Evolutionary conservation across 208 protist genomes (phyloP).

Genomic region (Trypanosoma congolense): DNA sequence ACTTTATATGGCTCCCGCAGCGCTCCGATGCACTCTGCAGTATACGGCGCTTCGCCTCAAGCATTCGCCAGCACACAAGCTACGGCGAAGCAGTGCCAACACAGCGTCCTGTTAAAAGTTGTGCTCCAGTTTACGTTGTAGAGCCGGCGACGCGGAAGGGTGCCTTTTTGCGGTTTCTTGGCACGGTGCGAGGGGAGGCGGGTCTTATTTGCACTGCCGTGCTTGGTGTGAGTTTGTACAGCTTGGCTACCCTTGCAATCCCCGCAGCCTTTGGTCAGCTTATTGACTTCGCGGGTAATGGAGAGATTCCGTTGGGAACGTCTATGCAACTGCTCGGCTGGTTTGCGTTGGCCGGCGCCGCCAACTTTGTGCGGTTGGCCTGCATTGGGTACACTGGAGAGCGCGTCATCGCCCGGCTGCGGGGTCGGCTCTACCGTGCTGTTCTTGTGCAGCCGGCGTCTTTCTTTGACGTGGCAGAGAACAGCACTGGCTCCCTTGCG

Average conservation of each 20-base stretch:
- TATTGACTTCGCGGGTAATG: slow-evolving; percentile 78
- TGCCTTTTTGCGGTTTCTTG: slow-evolving; percentile 59
- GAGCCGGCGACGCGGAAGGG: slow-evolving; percentile 57
- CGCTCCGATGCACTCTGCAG: slow-evolving; percentile 13
- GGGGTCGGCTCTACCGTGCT: slow-evolving; percentile 51
- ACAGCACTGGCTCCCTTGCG: slow-evolving; percentile 69
- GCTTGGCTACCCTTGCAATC: slow-evolving; percentile 76
- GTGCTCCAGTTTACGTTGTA: slow-evolving; percentile 50
- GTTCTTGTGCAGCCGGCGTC: slow-evolving; percentile 61
- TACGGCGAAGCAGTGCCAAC: slow-evolving; percentile 61
- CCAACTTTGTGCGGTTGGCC: slow-evolving; percentile 66
- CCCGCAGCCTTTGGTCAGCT: slow-evolving; percentile 74
- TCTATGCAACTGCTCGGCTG: slow-evolving; percentile 74
- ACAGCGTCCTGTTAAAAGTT: slow-evolving; percentile 47
- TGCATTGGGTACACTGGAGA: slow-evolving; percentile 76
- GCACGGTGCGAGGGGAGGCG: slow-evolving; percentile 36
- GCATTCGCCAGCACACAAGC: slow-evolving; percentile 53
- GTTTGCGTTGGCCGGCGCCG: slow-evolving; percentile 61
- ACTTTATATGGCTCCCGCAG: slow-evolving; percentile 55
- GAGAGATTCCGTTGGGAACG: slow-evolving; percentile 70
- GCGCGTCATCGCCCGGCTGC: slow-evolving; percentile 67
- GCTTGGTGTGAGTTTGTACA: slow-evolving; percentile 63
- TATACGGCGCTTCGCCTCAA: slow-evolving; percentile 26
- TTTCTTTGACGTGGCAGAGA: slow-evolving; percentile 80
- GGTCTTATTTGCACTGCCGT: slow-evolving; percentile 65